These are phyloP conservation scores for Prunus persica DNA, from an alignment of 306 rosid species.

Conservation along the genomic window DNA sequence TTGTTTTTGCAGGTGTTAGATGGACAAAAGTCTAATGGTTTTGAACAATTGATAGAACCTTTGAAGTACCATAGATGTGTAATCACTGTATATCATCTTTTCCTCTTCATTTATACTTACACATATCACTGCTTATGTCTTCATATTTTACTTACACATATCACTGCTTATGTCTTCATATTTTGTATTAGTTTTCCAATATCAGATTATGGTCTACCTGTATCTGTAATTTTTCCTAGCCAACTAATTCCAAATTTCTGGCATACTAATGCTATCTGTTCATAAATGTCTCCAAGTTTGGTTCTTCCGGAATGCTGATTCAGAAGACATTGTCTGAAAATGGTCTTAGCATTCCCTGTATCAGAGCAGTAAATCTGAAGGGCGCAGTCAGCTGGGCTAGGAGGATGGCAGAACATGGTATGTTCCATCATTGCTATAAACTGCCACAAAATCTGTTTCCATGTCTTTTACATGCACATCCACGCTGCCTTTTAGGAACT, in stretches of 20 bases:
- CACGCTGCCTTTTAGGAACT: not conserved
- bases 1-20: conserved; percentile 17
- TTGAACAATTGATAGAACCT: conserved; percentile 32
- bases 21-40: conserved; percentile 26
- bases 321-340: conserved; percentile 21
- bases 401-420: conserved; percentile 30
- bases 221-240: not conserved
- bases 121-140: not conserved
- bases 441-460: not conserved
- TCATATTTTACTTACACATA: not conserved
- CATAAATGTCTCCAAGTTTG: conserved; percentile 20
- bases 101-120: not conserved
- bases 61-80: conserved; percentile 33
- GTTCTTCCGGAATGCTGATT: conserved; percentile 23
- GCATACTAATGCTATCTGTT: not conserved
- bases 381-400: conserved; percentile 26
- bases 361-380: conserved; percentile 19
- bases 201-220: not conserved
- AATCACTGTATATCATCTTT: conserved; percentile 24
- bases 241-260: not conserved
- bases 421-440: not conserved
- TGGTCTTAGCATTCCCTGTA: conserved; percentile 31
- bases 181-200: not conserved
- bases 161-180: not conserved
- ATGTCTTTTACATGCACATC: not conserved